Conservation (phyloP, 176 grass and related monocot species). For the Juncus effusus region DNA sequence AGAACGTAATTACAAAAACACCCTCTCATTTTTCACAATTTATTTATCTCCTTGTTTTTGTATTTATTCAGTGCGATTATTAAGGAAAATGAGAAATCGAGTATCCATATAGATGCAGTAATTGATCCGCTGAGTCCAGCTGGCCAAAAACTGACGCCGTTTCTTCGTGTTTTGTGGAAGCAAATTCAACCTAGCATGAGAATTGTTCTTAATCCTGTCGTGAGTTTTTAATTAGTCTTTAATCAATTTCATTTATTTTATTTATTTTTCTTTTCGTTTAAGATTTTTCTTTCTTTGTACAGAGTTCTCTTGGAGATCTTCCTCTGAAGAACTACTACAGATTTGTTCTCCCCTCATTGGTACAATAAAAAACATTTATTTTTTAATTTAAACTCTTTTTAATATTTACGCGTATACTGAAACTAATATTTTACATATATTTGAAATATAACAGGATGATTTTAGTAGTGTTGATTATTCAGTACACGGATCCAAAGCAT, state of each 20-base stretch:
- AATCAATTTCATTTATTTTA: not conserved
- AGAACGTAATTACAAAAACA: conserved; percentile 17
- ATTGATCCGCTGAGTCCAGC: conserved; percentile 88
- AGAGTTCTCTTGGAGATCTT: conserved; percentile 96
- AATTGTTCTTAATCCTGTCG: conserved; percentile 97
- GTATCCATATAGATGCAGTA: conserved; percentile 94
- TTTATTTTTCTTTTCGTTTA: conserved; percentile 2
- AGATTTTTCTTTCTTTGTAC: conserved; percentile 46
- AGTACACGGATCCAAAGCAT: conserved; percentile 86
- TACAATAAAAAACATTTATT: conserved; percentile 20
- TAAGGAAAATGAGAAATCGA: conserved; percentile 66
- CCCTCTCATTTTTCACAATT: not conserved
- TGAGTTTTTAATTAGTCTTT: conserved; percentile 36
- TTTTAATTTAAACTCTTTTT: no score
- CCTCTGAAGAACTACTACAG: conserved; percentile 98
- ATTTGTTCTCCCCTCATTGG: conserved; percentile 89
- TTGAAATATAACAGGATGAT: conserved; percentile 61
- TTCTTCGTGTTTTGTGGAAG: conserved; percentile 69
- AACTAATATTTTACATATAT: conserved; percentile 14
- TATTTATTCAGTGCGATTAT: conserved; percentile 66
- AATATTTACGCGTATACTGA: not conserved
- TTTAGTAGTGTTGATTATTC: conserved; percentile 77
- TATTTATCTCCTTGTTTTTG: conserved; percentile 33
- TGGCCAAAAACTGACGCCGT: conserved; percentile 87
- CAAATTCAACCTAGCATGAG: conserved; percentile 92